Evolutionary conservation across 2,329 filamentous ascomycete species (phyloP).

Genomic region (Alternaria dauci): DNA sequence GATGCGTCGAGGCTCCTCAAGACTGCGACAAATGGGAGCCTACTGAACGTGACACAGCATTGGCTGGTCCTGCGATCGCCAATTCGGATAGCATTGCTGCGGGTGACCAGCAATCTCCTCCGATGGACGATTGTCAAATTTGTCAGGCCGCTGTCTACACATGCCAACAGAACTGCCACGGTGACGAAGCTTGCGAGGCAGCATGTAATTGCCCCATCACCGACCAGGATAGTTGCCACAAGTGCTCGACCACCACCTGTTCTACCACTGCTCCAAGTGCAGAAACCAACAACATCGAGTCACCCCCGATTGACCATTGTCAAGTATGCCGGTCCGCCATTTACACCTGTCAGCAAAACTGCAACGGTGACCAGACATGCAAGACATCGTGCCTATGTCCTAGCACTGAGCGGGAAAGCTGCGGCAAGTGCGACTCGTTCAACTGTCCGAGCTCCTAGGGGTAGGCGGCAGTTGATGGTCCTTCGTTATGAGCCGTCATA

Average conservation of each 20-base stretch:
- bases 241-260: not conserved
- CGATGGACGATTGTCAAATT: not conserved
- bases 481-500: not conserved
- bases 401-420: not conserved
- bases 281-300: not conserved
- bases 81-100: not conserved
- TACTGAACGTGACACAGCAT: not conserved
- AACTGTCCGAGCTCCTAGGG: not conserved
- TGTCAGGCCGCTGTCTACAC: not conserved
- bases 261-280: not conserved
- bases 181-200: not conserved
- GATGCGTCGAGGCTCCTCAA: slow-evolving; percentile 4
- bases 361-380: not conserved
- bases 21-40: slow-evolving; percentile 2
- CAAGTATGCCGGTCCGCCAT: not conserved
- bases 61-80: not conserved
- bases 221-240: not conserved
- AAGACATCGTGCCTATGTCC: not conserved
- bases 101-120: not conserved
- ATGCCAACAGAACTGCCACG: not conserved
- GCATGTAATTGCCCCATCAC: not conserved
- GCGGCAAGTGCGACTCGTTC: not conserved
- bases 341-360: not conserved
- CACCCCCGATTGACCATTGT: not conserved
- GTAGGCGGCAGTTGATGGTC: not conserved